Percentiles rank a stretch among this genome's conserved stretches.
These are phyloP conservation scores for Neopestalotiopsis clavispora DNA, from an alignment of 2,329 filamentous ascomycete species.

Conservation along the genomic window DNA sequence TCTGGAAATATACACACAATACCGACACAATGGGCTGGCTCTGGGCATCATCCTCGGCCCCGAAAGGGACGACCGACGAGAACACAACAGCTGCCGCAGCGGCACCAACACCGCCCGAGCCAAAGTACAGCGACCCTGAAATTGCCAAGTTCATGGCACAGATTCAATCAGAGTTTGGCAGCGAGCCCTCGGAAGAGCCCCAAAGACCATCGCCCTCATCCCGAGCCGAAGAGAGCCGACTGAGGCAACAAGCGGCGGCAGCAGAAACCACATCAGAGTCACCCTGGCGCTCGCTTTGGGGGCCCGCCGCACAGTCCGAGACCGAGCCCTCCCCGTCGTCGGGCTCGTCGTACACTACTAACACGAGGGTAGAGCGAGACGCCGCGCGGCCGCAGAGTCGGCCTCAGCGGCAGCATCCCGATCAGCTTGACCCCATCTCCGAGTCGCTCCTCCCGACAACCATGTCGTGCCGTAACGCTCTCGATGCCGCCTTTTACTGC, in stretches of 20 bases:
- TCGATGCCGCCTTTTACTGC: conserved; percentile 95
- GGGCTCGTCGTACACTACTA: conserved; percentile 25
- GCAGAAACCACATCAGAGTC: conserved; percentile 18
- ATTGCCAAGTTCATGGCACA: conserved; percentile 58
- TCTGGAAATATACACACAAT: neutral
- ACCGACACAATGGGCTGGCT: conserved; percentile 63
- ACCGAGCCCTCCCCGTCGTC: conserved; percentile 30
- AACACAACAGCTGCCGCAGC: conserved; percentile 20
- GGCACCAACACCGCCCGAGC: conserved; percentile 23
- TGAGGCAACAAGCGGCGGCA: neutral
- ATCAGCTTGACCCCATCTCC: conserved; percentile 53
- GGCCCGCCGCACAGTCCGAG: conserved; percentile 31
- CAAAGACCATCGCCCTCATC: conserved; percentile 24
- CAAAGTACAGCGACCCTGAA: conserved; percentile 49
- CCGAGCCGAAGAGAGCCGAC: conserved; percentile 14
- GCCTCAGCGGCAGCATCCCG: neutral
- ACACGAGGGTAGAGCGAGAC: conserved; percentile 14
- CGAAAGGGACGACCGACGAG: conserved; percentile 19
- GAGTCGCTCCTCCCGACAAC: conserved; percentile 76
- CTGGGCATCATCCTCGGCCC: conserved; percentile 48
- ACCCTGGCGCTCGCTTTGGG: conserved; percentile 32
- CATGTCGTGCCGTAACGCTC: conserved; percentile 89
- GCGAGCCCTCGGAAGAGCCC: conserved; percentile 21
- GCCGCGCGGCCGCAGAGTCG: neutral
- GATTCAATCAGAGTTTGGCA: conserved; percentile 31